These are phyloP conservation scores for Lanmaoa rubissima DNA, from an alignment of 768 basidiomycete genomes.

Conservation along the genomic window DNA sequence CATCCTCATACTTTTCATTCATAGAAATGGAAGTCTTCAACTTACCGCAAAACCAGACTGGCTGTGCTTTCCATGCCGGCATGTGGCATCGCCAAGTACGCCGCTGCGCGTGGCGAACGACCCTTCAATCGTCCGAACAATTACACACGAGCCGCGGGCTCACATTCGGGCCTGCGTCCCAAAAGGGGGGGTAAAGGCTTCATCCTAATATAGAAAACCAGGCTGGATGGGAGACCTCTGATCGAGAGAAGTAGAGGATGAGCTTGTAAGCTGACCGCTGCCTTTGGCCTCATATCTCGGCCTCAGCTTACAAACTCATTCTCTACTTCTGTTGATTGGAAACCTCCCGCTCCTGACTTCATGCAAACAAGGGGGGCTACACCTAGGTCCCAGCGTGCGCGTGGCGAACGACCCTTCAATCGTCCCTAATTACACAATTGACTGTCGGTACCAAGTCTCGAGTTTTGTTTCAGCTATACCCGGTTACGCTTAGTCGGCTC, in stretches of 20 bases:
- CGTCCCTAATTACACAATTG: neutral
- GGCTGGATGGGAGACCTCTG: too few relatives aligned
- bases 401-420: neutral
- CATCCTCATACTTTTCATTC: neutral
- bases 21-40: neutral
- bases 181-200: too few relatives aligned
- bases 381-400: neutral
- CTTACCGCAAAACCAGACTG: neutral
- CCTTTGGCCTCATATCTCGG: too few relatives aligned
- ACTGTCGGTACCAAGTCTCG: neutral
- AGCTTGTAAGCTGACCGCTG: too few relatives aligned
- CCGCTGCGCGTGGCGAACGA: neutral
- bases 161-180: too few relatives aligned
- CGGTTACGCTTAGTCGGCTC: neutral
- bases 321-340: too few relatives aligned
- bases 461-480: slow-evolving; percentile 15
- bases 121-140: neutral
- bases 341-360: too few relatives aligned
- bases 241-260: too few relatives aligned
- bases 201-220: too few relatives aligned
- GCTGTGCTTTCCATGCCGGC: neutral
- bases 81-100: neutral
- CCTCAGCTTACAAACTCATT: too few relatives aligned
- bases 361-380: too few relatives aligned
- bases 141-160: too few relatives aligned